These are phyloP conservation scores for Linaria vulgaris DNA, from an alignment of 257 asterid species.

Conservation along the genomic window DNA sequence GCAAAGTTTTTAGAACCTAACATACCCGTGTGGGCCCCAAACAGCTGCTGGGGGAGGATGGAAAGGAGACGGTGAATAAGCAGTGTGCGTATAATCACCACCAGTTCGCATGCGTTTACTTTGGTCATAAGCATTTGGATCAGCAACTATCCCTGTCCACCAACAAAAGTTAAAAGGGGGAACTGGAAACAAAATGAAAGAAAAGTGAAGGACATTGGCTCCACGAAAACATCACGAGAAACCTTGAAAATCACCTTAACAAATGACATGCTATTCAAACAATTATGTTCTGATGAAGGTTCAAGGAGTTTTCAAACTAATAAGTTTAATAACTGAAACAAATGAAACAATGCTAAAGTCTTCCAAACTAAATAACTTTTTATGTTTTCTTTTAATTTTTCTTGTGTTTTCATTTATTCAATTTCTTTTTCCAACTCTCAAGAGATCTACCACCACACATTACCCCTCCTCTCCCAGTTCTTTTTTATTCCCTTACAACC, in stretches of 20 bases:
- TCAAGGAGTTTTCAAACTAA: no score
- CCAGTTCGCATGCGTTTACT: constrained; percentile 96
- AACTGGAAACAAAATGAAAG: neutral
- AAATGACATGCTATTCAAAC: no score
- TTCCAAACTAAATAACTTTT: no score
- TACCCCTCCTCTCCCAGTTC: no score
- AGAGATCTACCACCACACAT: no score
- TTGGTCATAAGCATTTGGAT: constrained; percentile 85
- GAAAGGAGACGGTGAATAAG: constrained; percentile 87
- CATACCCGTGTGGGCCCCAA: constrained; percentile 95
- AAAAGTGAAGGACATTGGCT: neutral
- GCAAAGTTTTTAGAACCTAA: neutral
- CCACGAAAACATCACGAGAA: neutral
- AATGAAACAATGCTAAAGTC: no score
- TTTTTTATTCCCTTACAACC: no score
- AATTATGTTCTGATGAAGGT: no score
- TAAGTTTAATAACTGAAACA: no score
- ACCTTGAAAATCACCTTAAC: neutral
- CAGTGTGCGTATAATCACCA: constrained; percentile 85
- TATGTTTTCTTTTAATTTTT: no score
- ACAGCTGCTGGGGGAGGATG: constrained; percentile 94
- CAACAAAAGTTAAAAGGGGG: neutral
- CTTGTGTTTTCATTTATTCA: no score
- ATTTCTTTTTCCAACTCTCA: no score
- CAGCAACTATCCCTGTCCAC: constrained; percentile 29